Evolutionary conservation across 1,284 basidiomycete genomes (phyloP), one percentile per base, ranked within the genome.

Genomic region (Butyriboletus appendiculatus): DNA sequence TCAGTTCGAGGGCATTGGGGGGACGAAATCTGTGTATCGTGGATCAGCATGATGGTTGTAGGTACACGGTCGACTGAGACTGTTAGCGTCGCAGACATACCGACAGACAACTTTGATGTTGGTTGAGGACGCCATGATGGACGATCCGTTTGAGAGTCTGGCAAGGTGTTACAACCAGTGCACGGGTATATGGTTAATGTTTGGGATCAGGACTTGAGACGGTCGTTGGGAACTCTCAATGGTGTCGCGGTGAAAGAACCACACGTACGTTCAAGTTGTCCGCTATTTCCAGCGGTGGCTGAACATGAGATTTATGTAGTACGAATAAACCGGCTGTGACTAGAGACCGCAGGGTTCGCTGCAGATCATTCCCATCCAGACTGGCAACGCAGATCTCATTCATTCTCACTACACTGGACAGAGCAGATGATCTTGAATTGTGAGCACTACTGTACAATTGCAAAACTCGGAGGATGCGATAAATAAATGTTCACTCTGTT

Each of bases 81-180:
- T 32, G 40, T 20, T 41, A 45, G 50, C 45, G 48, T 33, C 39
- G 49, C 38, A 41, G 52, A 73, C 88, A 65, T 66, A 94, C 92
- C 94, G 91, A 81, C 94, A 96, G 63, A 96, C 91, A 68, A 96
- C 94, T 78, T 96, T 93, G 79, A 93, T 92, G 68, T 93, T 93
- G 62, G 85, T 92, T 57, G 81, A 79, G 66, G 85, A 88, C 68
- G 88, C 81, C 86, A 90, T 90, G 66, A 60, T 66, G 60, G 60
- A 64, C 64, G 58, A 59, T 71, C 66, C 63, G 67, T 52, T 48
- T 55, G 40, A 30, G 39, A 52, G 55, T 53, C 56, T 60, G 57
- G 42, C 15, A 41, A 42, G 40, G 35, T 40, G 48, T 56, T 26
- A 51, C 42, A 33, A 44, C 60, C 60, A 59, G 51, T 41, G 45